Evolutionary conservation across 176 grass and related monocot species (phyloP), one percentile per base, ranked within the genome.

Genomic region (Bothriochloa decipiens): DNA sequence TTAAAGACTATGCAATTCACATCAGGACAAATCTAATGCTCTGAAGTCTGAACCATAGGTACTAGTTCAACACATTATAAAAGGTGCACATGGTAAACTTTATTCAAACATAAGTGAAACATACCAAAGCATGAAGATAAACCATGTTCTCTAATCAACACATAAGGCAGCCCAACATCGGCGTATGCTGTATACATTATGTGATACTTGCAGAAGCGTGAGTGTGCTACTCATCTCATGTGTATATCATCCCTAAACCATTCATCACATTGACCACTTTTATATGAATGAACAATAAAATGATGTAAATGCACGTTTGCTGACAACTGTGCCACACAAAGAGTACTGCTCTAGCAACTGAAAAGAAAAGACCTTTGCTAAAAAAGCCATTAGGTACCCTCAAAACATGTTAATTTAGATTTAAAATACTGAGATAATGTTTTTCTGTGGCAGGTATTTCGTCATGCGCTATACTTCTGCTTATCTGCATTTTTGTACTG

Each of bases 381-480:
- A 82, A 27, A n/a, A 83, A 83, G 32, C 0, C 3, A 46, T 11
- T 78, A 76, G 27, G 20, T 42, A 28, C 26, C 7, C 28, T 28
- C 7, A 49, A 40, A 61, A 41, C 18, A 18, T 53, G 14, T 8
- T 57, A 42, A 40, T 74, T 5, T 60, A 50, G 45, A 22, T 16
- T 79, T 65, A 27, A 50, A 74, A 33, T 84, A 76, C 49, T 32
- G 8, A 75, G 80, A 55, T 16, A 50, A 78, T 29, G 7, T 46
- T 81, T 11, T 50, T n/a, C 41, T 70, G 49, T 85, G 50, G 23
- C 82, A 89, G 87, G 71, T 55, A 89, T 89, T 35, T 85, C 53
- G 15, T 67, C 71, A 63, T 76, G 64, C 23, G 41, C 52, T 53
- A 42, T 89, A 29, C 1, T 81, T 52, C 23, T 81, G 10, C 32